phyloP scores from a whole-genome alignment of 2,329 filamentous ascomycete genomes.

The Dryadomyces quercus-mongolicae region DNA sequence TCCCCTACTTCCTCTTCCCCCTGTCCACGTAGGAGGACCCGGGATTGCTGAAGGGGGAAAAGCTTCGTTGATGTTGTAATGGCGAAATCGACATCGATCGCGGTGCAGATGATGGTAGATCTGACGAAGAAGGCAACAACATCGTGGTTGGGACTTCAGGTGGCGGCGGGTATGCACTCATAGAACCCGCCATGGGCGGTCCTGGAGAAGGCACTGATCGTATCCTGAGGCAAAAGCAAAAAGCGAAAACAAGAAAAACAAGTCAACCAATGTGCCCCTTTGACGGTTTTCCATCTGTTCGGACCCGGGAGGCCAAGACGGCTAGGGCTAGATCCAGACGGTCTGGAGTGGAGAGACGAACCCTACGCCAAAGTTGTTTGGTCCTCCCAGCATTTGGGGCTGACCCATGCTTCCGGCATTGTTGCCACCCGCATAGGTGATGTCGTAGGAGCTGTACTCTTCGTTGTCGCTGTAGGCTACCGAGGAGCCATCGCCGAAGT shows the following conservation, averaged over 20 bases:
- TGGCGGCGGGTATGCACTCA: conserved; percentile 26
- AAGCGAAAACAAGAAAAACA: conserved; percentile 22
- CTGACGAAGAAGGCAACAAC: conserved; percentile 18
- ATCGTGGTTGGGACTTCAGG: conserved; percentile 25
- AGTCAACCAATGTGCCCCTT: conserved; percentile 39
- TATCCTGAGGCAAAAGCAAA: conserved; percentile 22
- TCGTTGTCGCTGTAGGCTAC: conserved; percentile 51
- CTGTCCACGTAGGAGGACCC: conserved; percentile 21
- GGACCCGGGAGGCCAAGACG: conserved; percentile 7
- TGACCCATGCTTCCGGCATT: conserved; percentile 23
- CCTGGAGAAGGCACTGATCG: conserved; percentile 7
- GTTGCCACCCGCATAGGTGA: conserved; percentile 26
- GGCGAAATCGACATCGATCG: conserved; percentile 22
- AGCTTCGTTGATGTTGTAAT: conserved; percentile 24
- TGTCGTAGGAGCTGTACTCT: conserved; percentile 39
- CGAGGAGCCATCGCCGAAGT: conserved; percentile 27
- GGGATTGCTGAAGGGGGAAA: conserved; percentile 22
- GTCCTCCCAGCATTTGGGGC: conserved; percentile 29
- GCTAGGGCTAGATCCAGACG: conserved; percentile 43
- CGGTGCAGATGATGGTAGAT: conserved; percentile 25
- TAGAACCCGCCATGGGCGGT: conserved; percentile 4
- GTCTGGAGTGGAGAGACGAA: conserved; percentile 52
- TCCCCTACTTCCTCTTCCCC: conserved; percentile 20
- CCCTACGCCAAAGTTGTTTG: conserved; percentile 39
- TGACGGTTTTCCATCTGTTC: conserved; percentile 3